Percentiles rank a stretch among this genome's conserved stretches.
These are phyloP conservation scores for Phytopythium oedochilum DNA, from an alignment of 352 stramenopile genomes.

Conservation along the genomic window DNA sequence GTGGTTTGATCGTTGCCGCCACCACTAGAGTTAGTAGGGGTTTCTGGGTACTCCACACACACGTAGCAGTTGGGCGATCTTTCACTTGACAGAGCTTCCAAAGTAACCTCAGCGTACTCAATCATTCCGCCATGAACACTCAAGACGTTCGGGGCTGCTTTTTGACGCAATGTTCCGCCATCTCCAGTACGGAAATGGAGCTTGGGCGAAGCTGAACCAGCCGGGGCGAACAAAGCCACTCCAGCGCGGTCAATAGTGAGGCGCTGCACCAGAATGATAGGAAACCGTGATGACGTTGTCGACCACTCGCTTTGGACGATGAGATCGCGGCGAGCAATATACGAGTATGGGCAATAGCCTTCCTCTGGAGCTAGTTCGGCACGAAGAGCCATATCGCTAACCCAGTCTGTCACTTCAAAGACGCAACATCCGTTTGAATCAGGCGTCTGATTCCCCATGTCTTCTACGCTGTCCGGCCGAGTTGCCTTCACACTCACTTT, in stretches of 20 bases:
- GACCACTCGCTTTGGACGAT: slow-evolving; percentile 1
- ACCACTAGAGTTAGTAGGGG: not conserved
- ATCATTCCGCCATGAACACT: not conserved
- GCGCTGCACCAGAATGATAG: slow-evolving; percentile 21
- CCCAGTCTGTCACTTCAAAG: slow-evolving; percentile 64
- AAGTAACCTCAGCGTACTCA: not conserved
- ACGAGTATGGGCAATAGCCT: slow-evolving; percentile 32
- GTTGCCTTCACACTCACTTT: slow-evolving; percentile 28
- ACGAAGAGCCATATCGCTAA: slow-evolving; percentile 34
- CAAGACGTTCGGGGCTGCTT: not conserved
- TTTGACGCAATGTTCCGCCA: not conserved
- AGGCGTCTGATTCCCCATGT: slow-evolving; percentile 21
- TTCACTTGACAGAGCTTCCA: not conserved
- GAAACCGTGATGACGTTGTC: not conserved
- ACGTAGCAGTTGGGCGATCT: not conserved
- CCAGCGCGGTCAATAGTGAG: slow-evolving; percentile 1
- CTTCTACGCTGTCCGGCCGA: slow-evolving; percentile 28
- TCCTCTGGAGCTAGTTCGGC: slow-evolving; percentile 7
- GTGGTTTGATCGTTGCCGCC: not conserved
- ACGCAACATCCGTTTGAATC: slow-evolving; percentile 42
- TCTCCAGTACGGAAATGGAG: not conserved
- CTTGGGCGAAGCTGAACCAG: not conserved
- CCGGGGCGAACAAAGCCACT: slow-evolving; percentile 4
- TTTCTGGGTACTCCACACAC: not conserved
- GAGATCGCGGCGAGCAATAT: slow-evolving; percentile 12